Evolutionary conservation across 805 yeast genomes (phyloP).

Genomic region (Pichia exigua): DNA sequence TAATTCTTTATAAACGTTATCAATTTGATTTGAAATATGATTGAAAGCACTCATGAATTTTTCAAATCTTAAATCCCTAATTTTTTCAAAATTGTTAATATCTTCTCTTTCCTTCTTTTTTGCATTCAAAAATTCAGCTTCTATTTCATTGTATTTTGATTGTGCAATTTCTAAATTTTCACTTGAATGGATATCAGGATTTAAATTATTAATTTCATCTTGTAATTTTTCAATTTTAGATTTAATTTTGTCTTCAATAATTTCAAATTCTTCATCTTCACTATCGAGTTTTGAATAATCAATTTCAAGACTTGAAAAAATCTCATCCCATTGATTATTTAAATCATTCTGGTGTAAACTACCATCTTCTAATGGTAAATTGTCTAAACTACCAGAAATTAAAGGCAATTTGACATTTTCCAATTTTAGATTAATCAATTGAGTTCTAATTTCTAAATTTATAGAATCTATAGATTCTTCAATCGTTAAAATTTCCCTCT

Average conservation of each 20-base stretch:
- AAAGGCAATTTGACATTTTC: constrained; percentile 62
- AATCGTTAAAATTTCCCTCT: constrained; percentile 31
- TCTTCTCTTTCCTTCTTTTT: constrained; percentile 53
- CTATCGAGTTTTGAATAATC: constrained; percentile 44
- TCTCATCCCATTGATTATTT: constrained; percentile 25
- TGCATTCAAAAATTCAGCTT: constrained; percentile 54
- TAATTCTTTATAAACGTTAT: constrained; percentile 74
- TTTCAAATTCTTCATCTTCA: constrained; percentile 39
- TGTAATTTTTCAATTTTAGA: constrained; percentile 29
- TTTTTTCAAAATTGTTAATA: constrained; percentile 46
- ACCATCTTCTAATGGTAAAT: constrained; percentile 49
- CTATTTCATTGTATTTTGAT: constrained; percentile 49
- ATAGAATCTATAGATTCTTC: constrained; percentile 50
- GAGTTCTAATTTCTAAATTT: constrained; percentile 48
- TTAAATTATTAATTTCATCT: constrained; percentile 38
- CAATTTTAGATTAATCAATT: constrained; percentile 66
- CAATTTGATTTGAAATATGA: constrained; percentile 68
- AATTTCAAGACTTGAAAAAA: constrained; percentile 40
- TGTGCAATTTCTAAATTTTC: constrained; percentile 70
- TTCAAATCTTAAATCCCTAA: constrained; percentile 53
- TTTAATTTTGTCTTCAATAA: constrained; percentile 21
- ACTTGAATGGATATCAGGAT: constrained; percentile 77
- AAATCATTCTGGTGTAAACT: constrained; percentile 22
- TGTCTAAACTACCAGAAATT: constrained; percentile 49
- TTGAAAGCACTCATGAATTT: constrained; percentile 64